Evolutionary conservation across 1,284 basidiomycete species (phyloP).

Genomic region (Neolentinus lepideus): DNA sequence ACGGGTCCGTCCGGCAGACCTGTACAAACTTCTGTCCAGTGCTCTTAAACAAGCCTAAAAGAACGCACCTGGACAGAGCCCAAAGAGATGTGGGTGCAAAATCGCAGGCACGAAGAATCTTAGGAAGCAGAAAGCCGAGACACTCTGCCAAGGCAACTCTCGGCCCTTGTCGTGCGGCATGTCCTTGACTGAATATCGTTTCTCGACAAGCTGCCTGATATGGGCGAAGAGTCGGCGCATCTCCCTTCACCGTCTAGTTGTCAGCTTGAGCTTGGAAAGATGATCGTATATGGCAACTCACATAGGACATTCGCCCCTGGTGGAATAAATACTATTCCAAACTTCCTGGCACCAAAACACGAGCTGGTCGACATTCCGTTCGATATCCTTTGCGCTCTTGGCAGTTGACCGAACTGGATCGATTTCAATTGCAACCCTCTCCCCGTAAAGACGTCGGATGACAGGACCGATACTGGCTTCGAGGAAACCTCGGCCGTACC

Average conservation of each 20-base stretch:
- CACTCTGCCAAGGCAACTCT: constrained; percentile 69
- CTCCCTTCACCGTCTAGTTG: constrained; percentile 41
- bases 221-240: constrained; percentile 66
- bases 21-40: constrained; percentile 18
- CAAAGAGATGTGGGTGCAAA: constrained; percentile 71
- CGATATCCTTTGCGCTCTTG: constrained; percentile 51
- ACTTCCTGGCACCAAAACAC: constrained; percentile 71
- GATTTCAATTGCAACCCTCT: constrained; percentile 72
- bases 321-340: constrained; percentile 74
- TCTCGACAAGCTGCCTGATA: constrained; percentile 65
- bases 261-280: background rate
- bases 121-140: constrained; percentile 81
- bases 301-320: constrained; percentile 67
- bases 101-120: constrained; percentile 81
- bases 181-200: constrained; percentile 41
- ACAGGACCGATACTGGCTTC: constrained; percentile 68
- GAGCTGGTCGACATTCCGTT: constrained; percentile 63
- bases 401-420: constrained; percentile 55
- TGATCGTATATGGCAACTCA: constrained; percentile 29
- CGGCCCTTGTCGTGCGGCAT: constrained; percentile 33
- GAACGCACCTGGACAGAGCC: constrained; percentile 57
- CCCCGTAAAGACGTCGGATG: constrained; percentile 60
- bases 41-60: constrained; percentile 5
- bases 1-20: constrained; percentile 59
- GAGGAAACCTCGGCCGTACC: constrained; percentile 69